A percentile compares a stretch with the other conserved stretches of the same genome.
These are phyloP conservation scores for Peronospora belbahrii DNA, from an alignment of 352 stramenopile species.

Conservation along the genomic window DNA sequence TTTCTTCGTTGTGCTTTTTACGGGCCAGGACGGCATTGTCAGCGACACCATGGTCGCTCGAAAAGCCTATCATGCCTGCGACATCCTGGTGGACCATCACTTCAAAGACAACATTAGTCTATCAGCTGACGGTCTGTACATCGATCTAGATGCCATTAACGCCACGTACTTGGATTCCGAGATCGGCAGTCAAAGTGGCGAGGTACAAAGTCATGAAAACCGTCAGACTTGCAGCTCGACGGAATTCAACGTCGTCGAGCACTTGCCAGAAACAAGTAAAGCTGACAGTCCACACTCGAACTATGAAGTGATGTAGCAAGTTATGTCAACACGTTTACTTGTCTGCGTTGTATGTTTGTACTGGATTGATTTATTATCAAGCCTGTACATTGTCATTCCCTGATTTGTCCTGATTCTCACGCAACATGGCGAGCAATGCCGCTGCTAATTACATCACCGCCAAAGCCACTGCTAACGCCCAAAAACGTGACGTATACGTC, in stretches of 20 bases:
- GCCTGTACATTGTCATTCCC: slow-evolving; percentile 6
- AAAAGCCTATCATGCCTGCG: slow-evolving; percentile 53
- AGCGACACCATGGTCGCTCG: slow-evolving; percentile 52
- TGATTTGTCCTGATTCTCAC: not conserved
- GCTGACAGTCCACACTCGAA: not conserved
- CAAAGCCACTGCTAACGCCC: slow-evolving; percentile 4
- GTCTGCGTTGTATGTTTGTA: slow-evolving; percentile 6
- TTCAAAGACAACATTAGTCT: slow-evolving; percentile 62
- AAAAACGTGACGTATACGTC: slow-evolving; percentile 57
- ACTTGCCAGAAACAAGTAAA: slow-evolving; percentile 1
- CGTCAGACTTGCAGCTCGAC: not conserved
- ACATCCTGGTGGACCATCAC: slow-evolving; percentile 50
- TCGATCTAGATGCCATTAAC: slow-evolving; percentile 50
- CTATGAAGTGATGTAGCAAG: not conserved
- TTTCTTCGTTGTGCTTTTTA: slow-evolving; percentile 55
- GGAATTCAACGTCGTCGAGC: not conserved
- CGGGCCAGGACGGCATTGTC: slow-evolving; percentile 41
- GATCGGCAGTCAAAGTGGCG: not conserved
- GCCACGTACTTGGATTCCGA: slow-evolving; percentile 24
- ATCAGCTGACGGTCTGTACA: slow-evolving; percentile 39
- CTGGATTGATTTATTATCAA: slow-evolving; percentile 4
- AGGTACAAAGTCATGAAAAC: not conserved
- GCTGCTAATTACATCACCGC: not conserved
- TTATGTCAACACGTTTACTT: slow-evolving; percentile 18
- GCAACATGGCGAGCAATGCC: slow-evolving; percentile 15